Base-by-base conservation (phyloP, 257 asterid genomes). In the Apocynum venetum region DNA sequence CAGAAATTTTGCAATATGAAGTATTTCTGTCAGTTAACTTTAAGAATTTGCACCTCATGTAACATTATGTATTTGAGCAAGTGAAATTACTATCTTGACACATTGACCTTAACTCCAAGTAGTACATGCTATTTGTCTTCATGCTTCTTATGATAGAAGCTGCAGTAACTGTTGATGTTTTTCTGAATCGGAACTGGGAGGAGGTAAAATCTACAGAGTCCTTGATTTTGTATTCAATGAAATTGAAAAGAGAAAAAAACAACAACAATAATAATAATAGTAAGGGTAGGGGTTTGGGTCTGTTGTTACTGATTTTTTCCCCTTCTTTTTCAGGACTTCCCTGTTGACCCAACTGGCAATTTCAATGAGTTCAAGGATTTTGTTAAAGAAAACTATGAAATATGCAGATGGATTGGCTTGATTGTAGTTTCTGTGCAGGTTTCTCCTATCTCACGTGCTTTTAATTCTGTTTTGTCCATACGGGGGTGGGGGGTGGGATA, bases 391-490 rank as follows among this genome's bases (percentile, higher is more conserved):
- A 93, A 95, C 86, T 91, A 89, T 80, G 97, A 93, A 77, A 71
- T 86, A 20, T 91, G 97, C 91, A 91, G 87, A 84, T 90, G 96
- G 98, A 76, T 90, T 84, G 97, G 92, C 78, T 80, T 91, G 83
- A 79, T 84, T 56, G 95, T 93, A 75, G 89, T 89, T 76, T 85
- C 90, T 73, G 80, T 95, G 35, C 98, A 95, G 99, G 98, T 94
- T 38, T 71, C 35, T 57, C 69, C 70, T 70, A 76, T 71, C 77
- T 75, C 74, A 17, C 35, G 6, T 46, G 0, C 49, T 15, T 8
- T 40, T 31, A 7, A 49, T 49, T 25, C 31, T 61, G 0, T 20
- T 25, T 61, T 25, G 38, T 49, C 53, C 12, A 35, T 46, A 25
- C 31, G 31, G 31, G 31, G 31, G 41, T 14, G 14, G 4, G 43